Base-by-base conservation (phyloP, 1,284 basidiomycete genomes). In the Leccinum cinnamomeum region DNA sequence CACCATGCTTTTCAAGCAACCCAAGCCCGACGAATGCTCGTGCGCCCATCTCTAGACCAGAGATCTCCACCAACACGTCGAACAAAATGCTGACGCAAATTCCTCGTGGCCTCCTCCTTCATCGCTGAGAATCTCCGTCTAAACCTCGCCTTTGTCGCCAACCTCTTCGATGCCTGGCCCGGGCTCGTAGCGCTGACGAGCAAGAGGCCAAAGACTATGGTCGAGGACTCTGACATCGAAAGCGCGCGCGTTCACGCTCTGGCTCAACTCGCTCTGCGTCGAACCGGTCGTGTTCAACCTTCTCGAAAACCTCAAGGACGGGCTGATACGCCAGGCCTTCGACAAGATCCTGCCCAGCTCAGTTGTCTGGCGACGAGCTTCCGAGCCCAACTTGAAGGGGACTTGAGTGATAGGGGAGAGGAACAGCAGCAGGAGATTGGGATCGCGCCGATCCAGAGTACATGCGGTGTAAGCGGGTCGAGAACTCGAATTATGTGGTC, bases 111-210 rank as follows among this genome's bases (percentile, higher is more conserved):
- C 0, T 90, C 93, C 23, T 92, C 96, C 16, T 89, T 99, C 68
- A 86, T 98, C 23, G 81, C 94, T 5, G 97, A 97, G 18, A 99
- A 99, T 76, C 95, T 95, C n/a, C 95, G 97, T 73, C 85, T 99
- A 55, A 99, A 99, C 78, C 89, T 99, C 64, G 97, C 97, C 4
- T 99, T 98, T 76, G 97, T 98, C 61, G 97, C 97, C 55, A 96
- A 98, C 77, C 85, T 99, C 59, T 99, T 99, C 87, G 99, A 99
- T 83, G 98, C 94, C 2, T 91, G 94, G 80, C 97, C 97, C 0
- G 92, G 95, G 0, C 88, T 97, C 33, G 95, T 28, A 28, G n/a
- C 30, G 6, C 25, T 5, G 25, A 25, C 25, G 25, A 96, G 74
- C 88, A 95, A 72, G 90, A 92, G 73, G 88, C 87, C 10, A 90